These are phyloP conservation scores for Cephaloascus albidus DNA, from an alignment of 805 yeast genomes.

Conservation along the genomic window DNA sequence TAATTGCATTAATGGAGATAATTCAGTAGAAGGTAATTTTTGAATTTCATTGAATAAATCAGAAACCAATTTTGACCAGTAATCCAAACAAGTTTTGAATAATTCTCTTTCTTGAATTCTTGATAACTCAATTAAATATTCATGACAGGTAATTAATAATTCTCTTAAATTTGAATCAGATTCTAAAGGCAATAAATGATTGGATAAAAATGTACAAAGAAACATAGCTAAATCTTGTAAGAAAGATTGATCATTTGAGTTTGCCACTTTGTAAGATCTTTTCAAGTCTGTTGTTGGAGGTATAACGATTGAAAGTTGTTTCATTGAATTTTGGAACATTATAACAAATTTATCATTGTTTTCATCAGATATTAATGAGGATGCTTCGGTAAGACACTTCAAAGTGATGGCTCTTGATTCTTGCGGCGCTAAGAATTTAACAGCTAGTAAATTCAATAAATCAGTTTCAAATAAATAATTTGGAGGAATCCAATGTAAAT, in stretches of 20 bases:
- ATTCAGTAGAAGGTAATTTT: constrained; percentile 59
- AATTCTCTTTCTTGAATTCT: constrained; percentile 92
- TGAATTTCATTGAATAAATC: constrained; percentile 82
- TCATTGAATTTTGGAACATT: constrained; percentile 68
- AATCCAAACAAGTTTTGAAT: constrained; percentile 91
- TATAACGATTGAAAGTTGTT: constrained; percentile 56
- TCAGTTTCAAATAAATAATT: constrained; percentile 87
- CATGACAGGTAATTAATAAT: constrained; percentile 62
- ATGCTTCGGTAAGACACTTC: constrained; percentile 89
- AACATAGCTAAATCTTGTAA: constrained; percentile 93
- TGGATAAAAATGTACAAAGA: constrained; percentile 72
- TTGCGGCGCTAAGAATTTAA: constrained; percentile 66
- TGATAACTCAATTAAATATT: constrained; percentile 75
- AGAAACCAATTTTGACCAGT: constrained; percentile 84
- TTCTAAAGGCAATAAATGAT: constrained; percentile 63
- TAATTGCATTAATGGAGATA: constrained; percentile 72
- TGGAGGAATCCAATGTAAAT: constrained; percentile 90
- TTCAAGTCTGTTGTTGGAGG: constrained; percentile 69
- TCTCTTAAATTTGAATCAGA: constrained; percentile 42
- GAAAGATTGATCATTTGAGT: constrained; percentile 82
- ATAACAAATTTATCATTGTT: constrained; percentile 49
- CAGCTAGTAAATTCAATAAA: constrained; percentile 59
- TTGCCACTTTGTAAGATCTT: constrained; percentile 63
- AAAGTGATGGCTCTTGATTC: constrained; percentile 79
- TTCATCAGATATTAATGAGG: constrained; percentile 52